Evolutionary conservation across 768 basidiomycete species (phyloP).

Genomic region (Tulasnella sp.): DNA sequence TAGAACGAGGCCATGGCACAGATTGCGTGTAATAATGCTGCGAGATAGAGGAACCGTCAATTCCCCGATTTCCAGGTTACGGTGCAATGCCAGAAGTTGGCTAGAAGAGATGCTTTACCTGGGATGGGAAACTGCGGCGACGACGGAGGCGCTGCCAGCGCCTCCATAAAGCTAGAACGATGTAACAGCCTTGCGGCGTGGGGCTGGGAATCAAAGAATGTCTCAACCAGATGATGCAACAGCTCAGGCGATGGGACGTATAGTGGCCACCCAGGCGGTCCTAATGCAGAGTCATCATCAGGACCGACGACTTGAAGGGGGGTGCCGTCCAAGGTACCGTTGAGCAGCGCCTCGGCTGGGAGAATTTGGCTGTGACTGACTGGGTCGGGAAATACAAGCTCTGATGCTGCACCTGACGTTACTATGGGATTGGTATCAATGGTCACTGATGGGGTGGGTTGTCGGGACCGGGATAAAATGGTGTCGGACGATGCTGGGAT

Average conservation of each 20-base stretch:
- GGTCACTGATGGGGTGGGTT: too few relatives aligned
- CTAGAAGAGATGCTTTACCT: not conserved
- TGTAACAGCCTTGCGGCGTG: conserved; percentile 65
- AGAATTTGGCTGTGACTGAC: too few relatives aligned
- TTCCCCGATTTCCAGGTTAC: too few relatives aligned
- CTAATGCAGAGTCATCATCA: conserved; percentile 17
- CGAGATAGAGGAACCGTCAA: too few relatives aligned
- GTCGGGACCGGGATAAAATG: too few relatives aligned
- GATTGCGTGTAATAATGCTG: conserved; percentile 76
- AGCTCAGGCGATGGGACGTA: conserved; percentile 50
- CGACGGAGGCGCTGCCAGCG: conserved; percentile 51
- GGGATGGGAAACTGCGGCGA: conserved; percentile 58
- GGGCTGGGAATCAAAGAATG: conserved; percentile 71
- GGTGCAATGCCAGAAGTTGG: too few relatives aligned
- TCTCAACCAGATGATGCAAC: conserved; percentile 62
- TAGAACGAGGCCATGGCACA: conserved; percentile 72
- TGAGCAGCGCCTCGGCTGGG: too few relatives aligned
- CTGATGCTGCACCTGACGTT: too few relatives aligned
- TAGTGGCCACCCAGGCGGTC: conserved; percentile 42
- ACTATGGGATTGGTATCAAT: too few relatives aligned
- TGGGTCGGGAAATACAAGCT: too few relatives aligned
- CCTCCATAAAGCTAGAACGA: conserved; percentile 49
- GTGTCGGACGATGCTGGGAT: too few relatives aligned
- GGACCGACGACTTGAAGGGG: not conserved
- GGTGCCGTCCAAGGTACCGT: not conserved